Conservation (phyloP, 2,329 filamentous ascomycete species). For the Trichoderma hamatum region DNA sequence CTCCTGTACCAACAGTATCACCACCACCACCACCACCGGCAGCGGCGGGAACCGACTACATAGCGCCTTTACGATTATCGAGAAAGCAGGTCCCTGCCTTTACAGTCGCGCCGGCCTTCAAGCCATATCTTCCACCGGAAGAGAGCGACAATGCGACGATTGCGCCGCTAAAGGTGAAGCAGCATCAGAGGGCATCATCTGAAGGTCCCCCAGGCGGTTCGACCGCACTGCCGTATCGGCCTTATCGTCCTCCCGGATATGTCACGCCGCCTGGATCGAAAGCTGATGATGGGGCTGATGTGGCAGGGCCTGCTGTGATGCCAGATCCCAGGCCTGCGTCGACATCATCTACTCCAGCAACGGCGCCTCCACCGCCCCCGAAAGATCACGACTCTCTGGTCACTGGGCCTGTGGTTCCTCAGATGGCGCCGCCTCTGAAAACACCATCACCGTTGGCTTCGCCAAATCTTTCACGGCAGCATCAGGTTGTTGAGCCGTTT, state of each 20-base stretch:
- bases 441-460: not conserved
- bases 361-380: constrained; percentile 2
- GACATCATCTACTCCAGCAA: not conserved
- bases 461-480: not conserved
- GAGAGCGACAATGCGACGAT: not conserved
- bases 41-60: constrained; percentile 29
- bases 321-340: not conserved
- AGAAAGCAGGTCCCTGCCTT: constrained; percentile 33
- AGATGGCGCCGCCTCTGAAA: not conserved
- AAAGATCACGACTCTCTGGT: not conserved
- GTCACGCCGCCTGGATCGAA: not conserved
- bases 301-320: not conserved
- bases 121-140: constrained; percentile 36
- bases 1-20: not conserved
- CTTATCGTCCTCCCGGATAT: constrained; percentile 31
- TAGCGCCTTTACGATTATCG: constrained; percentile 36
- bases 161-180: constrained; percentile 6
- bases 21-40: not conserved
- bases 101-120: constrained; percentile 33
- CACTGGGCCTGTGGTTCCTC: not conserved
- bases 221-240: constrained; percentile 34
- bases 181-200: not conserved
- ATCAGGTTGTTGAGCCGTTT: not conserved
- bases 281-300: not conserved
- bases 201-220: not conserved